phyloP scores from a whole-genome alignment of 139 green algal genomes.

The Chlorella vulgaris region DNA sequence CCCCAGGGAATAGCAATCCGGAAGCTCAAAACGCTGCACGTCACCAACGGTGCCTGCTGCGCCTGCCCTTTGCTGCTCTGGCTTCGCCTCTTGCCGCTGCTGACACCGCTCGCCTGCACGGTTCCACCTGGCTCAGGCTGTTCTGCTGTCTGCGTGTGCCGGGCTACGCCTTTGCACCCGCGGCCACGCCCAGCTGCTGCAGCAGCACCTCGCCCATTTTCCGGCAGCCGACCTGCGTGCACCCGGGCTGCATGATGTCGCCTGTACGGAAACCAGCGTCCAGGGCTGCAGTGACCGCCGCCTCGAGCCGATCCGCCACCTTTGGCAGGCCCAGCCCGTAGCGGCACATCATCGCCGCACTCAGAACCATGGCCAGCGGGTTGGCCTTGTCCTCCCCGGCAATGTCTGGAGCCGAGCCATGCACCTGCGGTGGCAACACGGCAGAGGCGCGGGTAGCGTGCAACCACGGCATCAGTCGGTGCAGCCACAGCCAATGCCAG shows the following conservation, averaged over 20 bases:
- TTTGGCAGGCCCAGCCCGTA: constrained; percentile 91
- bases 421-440: constrained; percentile 70
- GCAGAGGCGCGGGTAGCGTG: not conserved
- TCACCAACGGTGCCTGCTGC: no score
- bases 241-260: constrained; percentile 89
- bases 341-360: constrained; percentile 98
- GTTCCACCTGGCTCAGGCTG: no score
- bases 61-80: no score
- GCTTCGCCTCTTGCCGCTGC: no score
- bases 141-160: no score
- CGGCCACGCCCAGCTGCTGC: constrained; percentile 36
- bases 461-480: no score
- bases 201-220: constrained; percentile 83
- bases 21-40: no score
- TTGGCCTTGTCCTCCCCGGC: constrained; percentile 92
- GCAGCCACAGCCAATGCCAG: no score
- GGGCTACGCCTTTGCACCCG: not conserved
- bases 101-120: no score
- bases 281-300: constrained; percentile 81
- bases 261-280: constrained; percentile 89
- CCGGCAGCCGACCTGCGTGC: constrained; percentile 79
- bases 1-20: no score
- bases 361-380: constrained; percentile 94
- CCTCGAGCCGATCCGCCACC: constrained; percentile 84
- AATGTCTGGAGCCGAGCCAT: constrained; percentile 98